These are phyloP conservation scores for Lipomyces sp. DNA, from an alignment of 805 yeast genomes.

Conservation along the genomic window DNA sequence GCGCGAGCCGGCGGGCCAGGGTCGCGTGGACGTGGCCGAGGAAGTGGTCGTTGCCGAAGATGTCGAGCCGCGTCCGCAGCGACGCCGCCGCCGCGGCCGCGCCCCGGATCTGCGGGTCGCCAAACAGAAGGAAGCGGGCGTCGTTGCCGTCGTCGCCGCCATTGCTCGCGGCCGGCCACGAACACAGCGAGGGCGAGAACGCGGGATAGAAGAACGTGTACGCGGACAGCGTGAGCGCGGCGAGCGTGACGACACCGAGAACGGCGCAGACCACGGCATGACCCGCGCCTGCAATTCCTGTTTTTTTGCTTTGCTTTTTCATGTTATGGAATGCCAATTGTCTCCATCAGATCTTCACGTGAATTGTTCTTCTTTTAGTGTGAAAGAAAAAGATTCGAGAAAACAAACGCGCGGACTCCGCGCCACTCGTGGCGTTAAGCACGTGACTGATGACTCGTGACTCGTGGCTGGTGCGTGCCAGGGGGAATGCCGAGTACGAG, in stretches of 20 bases:
- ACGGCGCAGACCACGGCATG: conserved; percentile 1
- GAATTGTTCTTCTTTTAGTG: too few species aligned
- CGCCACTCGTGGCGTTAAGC: too few species aligned
- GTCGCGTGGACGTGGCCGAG: conserved; percentile 75
- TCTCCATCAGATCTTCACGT: too few species aligned
- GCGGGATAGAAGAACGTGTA: conserved; percentile 12
- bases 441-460: too few species aligned
- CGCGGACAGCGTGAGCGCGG: conserved; percentile 5
- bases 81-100: conserved; percentile 69
- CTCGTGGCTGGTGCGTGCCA: too few species aligned
- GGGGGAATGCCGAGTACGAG: too few species aligned
- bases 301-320: too few species aligned
- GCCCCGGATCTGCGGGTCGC: conserved; percentile 97
- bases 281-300: too few species aligned
- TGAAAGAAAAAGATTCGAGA: too few species aligned
- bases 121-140: conserved; percentile 62
- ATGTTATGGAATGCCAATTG: too few species aligned
- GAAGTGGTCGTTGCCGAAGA: conserved; percentile 84
- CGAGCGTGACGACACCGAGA: conserved; percentile 2
- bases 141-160: not conserved
- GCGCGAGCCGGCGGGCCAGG: conserved; percentile 61
- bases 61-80: conserved; percentile 72
- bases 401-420: too few species aligned
- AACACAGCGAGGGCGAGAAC: conserved; percentile 6
- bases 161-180: conserved; percentile 7